Base-by-base conservation (phyloP, 2,329 filamentous ascomycete genomes). In the Colletotrichum gloeosporioides region DNA sequence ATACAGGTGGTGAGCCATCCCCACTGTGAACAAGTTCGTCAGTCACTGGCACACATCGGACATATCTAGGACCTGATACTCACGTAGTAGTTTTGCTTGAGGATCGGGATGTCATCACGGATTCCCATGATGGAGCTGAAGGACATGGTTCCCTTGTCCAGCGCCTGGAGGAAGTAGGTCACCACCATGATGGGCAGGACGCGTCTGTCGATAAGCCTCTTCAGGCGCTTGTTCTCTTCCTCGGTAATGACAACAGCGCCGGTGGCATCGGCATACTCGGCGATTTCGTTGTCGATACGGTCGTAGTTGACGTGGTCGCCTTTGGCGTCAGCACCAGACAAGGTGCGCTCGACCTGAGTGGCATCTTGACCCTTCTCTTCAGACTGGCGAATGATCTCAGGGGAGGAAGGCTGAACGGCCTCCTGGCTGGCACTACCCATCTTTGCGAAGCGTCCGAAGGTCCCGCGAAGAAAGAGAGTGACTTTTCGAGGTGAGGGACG, bases 221-320 rank as follows among this genome's bases (percentile, higher is more conserved):
- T 77, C 82, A 90, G 79, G 80, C 87, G 77, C 84, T 84, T 80
- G 86, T 89, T 90, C 77, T 89, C 86, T 73, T 88, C 84, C 61
- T 89, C 85, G 63, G 89, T 89, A 79, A 90, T 90, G 71, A 88
- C 77, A 29, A 82, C 66, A 15, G 15, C n/a, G 34, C 68, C 68
- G 15, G 57, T 63, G 18, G 88, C 88, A 22, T 88, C 88, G 31
- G 91, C 90, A 85, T 96, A 96, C 82, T 93, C 90, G 66, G 93
- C 92, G 49, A 96, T 87, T 84, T 95, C 94, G 71, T 89, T 87
- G 84, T 96, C 94, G 70, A 95, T 88, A 69, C 72, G 39, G 49
- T 69, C 76, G 53, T 71, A 77, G 36, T 75, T 75, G 61, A 76
- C 69, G 61, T 73, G 69, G 39, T 73, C 63, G 55, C 32, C 36